Percentiles rank a stretch among this genome's conserved stretches.
phyloP scores from a whole-genome alignment of 495 filamentous ascomycete genomes.

The Tuber aestivum region DNA sequence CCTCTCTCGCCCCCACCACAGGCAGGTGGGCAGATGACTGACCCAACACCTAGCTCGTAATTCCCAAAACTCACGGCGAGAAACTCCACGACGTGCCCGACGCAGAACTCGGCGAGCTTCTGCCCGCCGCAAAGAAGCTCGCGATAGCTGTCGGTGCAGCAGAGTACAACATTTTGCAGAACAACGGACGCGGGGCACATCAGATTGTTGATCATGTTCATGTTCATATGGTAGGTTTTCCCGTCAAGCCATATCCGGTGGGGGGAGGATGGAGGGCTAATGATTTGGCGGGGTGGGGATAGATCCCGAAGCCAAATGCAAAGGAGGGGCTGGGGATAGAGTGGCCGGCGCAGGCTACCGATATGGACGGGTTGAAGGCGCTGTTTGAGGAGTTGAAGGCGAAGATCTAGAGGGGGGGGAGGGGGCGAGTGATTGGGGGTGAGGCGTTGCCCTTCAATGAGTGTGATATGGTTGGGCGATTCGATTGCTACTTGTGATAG shows the following conservation, averaged over 20 bases:
- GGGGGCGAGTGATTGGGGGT: background rate
- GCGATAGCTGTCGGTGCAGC: constrained; percentile 65
- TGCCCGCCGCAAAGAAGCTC: constrained; percentile 85
- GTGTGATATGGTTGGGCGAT: background rate
- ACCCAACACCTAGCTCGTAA: constrained; percentile 63
- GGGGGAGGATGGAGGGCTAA: background rate
- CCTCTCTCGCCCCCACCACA: too few relatives aligned
- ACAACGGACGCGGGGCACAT: constrained; percentile 91
- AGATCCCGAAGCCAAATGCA: constrained; percentile 94
- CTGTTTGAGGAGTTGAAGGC: constrained; percentile 75
- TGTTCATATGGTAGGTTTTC: constrained; percentile 74
- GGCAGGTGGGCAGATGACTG: background rate
- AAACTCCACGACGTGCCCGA: constrained; percentile 93
- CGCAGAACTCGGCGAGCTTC: constrained; percentile 72
- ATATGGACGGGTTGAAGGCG: constrained; percentile 79
- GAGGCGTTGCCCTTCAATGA: background rate
- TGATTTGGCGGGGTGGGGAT: constrained; percentile 7
- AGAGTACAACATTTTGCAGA: constrained; percentile 93
- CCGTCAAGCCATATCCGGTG: background rate
- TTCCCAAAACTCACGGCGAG: constrained; percentile 90
- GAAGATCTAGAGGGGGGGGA: constrained; percentile 66
- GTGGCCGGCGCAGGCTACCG: constrained; percentile 70
- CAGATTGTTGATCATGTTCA: constrained; percentile 94
- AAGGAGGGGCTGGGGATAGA: constrained; percentile 69
- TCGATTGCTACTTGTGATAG: background rate